Evolutionary conservation across 2,329 filamentous ascomycete species (phyloP).

Genomic region (Orbilia blumenaviensis): DNA sequence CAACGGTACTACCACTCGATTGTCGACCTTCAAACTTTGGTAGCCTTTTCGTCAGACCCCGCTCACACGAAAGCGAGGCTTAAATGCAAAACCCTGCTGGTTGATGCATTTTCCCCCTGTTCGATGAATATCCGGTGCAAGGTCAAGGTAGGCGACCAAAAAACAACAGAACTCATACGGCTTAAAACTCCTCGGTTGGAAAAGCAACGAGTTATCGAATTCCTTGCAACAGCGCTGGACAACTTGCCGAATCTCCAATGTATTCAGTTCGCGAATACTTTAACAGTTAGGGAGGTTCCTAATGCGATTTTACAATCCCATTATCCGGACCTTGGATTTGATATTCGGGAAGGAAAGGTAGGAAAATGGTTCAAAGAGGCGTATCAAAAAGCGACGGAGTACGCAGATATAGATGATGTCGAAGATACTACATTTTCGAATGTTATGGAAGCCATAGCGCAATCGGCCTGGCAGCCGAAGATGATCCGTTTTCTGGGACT

Average conservation of each 20-base stretch:
- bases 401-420: background rate
- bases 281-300: background rate
- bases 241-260: slow-evolving; percentile 15
- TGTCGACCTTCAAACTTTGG: background rate
- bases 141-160: background rate
- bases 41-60: background rate
- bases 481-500: background rate
- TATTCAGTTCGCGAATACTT: background rate
- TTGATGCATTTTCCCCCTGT: background rate
- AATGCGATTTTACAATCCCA: background rate
- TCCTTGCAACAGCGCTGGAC: background rate
- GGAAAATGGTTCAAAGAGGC: background rate
- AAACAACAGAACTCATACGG: background rate
- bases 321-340: background rate
- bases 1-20: background rate
- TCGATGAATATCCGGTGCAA: background rate
- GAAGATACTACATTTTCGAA: background rate
- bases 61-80: background rate
- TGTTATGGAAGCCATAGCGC: background rate
- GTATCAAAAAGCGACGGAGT: background rate
- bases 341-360: background rate
- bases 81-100: background rate
- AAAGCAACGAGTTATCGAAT: background rate
- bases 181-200: background rate
- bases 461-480: background rate